phyloP scores from a whole-genome alignment of 2,329 filamentous ascomycete genomes.

The Penicillium occitanis region DNA sequence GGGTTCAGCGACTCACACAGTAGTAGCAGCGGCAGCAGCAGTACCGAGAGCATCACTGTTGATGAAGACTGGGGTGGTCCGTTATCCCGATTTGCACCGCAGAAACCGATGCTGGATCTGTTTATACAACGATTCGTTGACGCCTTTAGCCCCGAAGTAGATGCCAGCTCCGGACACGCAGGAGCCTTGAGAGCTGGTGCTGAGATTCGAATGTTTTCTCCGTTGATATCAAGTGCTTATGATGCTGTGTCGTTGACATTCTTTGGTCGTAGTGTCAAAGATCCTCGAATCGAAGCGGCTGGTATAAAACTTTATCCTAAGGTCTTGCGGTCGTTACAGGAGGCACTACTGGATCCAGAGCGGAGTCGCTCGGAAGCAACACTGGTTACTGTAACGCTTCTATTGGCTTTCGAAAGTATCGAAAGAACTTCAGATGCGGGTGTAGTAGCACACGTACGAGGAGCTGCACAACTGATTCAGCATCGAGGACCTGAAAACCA shows the following conservation, averaged over 20 bases:
- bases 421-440: constrained; percentile 37
- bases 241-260: constrained; percentile 41
- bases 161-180: constrained; percentile 35
- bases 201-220: constrained; percentile 42
- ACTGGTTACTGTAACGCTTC: constrained; percentile 39
- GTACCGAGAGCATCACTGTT: constrained; percentile 20
- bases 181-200: constrained; percentile 40
- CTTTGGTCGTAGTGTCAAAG: constrained; percentile 39
- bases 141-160: constrained; percentile 41
- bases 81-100: constrained; percentile 20
- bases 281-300: constrained; percentile 35
- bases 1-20: constrained; percentile 15
- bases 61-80: constrained; percentile 21
- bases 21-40: constrained; percentile 21
- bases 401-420: constrained; percentile 43
- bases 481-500: constrained; percentile 43
- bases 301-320: constrained; percentile 37
- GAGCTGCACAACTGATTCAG: constrained; percentile 39
- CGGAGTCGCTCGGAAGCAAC: constrained; percentile 40
- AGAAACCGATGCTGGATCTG: constrained; percentile 33
- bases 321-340: constrained; percentile 38
- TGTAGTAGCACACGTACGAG: constrained; percentile 36
- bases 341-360: constrained; percentile 38
- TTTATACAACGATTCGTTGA: constrained; percentile 43
- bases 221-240: constrained; percentile 39